phyloP scores from a whole-genome alignment of 106 monocot species.

The Acorus calamus region DNA sequence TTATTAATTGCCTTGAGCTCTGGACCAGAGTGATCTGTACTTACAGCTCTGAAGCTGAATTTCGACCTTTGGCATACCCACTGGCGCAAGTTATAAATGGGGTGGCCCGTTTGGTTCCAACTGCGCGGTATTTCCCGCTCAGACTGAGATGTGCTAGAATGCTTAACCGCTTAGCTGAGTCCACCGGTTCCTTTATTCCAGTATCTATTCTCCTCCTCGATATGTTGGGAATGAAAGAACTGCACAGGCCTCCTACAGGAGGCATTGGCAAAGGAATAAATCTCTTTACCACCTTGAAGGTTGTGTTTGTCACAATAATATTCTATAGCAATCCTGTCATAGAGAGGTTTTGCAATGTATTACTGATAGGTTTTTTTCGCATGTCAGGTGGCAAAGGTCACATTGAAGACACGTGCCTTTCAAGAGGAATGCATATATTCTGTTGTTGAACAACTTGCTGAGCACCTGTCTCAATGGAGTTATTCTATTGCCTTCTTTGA shows the following conservation, averaged over 20 bases:
- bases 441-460: slow-evolving; percentile 80
- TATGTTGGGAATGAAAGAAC: slow-evolving; percentile 90
- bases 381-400: slow-evolving; percentile 67
- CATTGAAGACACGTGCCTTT: slow-evolving; percentile 74
- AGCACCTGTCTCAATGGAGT: slow-evolving; percentile 89
- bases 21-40: slow-evolving; percentile 77
- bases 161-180: slow-evolving; percentile 71
- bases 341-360: background rate
- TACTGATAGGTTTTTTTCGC: background rate
- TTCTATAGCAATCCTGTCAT: background rate
- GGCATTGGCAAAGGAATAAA: slow-evolving; percentile 82
- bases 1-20: slow-evolving; percentile 79
- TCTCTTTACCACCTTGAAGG: slow-evolving; percentile 63
- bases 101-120: slow-evolving; percentile 76
- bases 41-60: slow-evolving; percentile 65
- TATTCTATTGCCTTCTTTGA: slow-evolving; percentile 84
- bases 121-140: slow-evolving; percentile 74
- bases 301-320: slow-evolving; percentile 10
- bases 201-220: slow-evolving; percentile 72
- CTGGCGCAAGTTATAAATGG: slow-evolving; percentile 81
- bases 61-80: slow-evolving; percentile 82
- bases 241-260: slow-evolving; percentile 39
- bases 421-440: slow-evolving; percentile 77
- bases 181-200: slow-evolving; percentile 68
- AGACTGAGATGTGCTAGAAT: slow-evolving; percentile 75